Evolutionary conservation across 2,329 filamentous ascomycete species (phyloP).

Genomic region (Albifimbria verrucaria): DNA sequence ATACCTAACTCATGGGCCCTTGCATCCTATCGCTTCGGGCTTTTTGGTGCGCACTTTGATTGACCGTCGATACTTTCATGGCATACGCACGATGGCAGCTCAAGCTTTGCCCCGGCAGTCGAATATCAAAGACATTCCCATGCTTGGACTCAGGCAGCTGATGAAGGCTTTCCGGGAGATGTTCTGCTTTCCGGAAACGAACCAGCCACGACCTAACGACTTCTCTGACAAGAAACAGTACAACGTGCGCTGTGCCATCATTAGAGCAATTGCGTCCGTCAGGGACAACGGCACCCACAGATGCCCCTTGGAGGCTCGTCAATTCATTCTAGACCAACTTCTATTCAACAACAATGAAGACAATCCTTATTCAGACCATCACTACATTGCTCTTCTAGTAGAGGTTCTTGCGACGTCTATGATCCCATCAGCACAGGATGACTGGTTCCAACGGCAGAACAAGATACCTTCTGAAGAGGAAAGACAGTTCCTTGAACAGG

Average conservation of each 20-base stretch:
- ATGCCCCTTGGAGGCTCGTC: constrained; percentile 74
- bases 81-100: constrained; percentile 83
- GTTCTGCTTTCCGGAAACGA: constrained; percentile 76
- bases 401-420: constrained; percentile 56
- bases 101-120: constrained; percentile 75
- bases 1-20: constrained; percentile 63
- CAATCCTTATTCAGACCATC: constrained; percentile 84
- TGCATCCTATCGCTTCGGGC: constrained; percentile 80
- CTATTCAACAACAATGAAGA: constrained; percentile 93
- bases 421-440: constrained; percentile 45
- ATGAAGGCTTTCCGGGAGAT: constrained; percentile 83
- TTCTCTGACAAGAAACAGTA: constrained; percentile 86
- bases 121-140: constrained; percentile 59
- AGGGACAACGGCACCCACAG: constrained; percentile 67
- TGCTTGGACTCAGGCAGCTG: constrained; percentile 80
- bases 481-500: constrained; percentile 47
- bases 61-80: constrained; percentile 90
- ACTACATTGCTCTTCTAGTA: constrained; percentile 82
- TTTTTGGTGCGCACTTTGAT: constrained; percentile 87
- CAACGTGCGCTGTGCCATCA: constrained; percentile 78
- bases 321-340: constrained; percentile 84
- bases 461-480: constrained; percentile 43
- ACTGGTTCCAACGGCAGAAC: constrained; percentile 42
- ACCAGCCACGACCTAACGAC: constrained; percentile 83
- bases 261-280: constrained; percentile 74